Evolutionary conservation across 257 asterid genomes (phyloP).

Genomic region (Scutellaria galericulata): DNA sequence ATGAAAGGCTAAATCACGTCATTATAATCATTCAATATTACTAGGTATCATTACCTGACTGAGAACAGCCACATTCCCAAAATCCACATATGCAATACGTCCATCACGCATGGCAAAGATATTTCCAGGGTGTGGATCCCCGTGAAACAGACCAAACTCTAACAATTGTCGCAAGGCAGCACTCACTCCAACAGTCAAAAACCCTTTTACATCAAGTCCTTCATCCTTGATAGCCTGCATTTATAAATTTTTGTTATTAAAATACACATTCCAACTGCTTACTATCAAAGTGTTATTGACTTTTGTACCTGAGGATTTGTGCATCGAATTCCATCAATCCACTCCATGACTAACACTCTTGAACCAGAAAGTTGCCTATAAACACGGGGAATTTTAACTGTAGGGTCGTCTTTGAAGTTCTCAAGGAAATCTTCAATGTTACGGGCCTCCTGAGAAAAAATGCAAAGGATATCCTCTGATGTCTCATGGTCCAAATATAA

Average conservation of each 20-base stretch:
- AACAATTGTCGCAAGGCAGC: conserved; percentile 96
- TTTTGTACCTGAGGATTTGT: conserved; percentile 88
- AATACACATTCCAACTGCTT: conserved; percentile 27
- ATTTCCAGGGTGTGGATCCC: conserved; percentile 99
- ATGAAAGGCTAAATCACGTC: not conserved
- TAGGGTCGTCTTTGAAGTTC: conserved; percentile 91
- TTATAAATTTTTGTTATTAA: conserved; percentile 36
- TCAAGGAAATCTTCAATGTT: conserved; percentile 96
- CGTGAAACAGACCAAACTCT: conserved; percentile 97
- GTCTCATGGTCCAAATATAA: conserved; percentile 10
- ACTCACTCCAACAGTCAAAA: conserved; percentile 96
- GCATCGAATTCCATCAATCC: conserved; percentile 99
- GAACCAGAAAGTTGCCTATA: conserved; percentile 87
- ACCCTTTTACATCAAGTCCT: conserved; percentile 84
- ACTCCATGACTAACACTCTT: conserved; percentile 97
- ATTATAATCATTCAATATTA: conserved; percentile 13
- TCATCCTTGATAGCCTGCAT: conserved; percentile 86
- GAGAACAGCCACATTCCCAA: conserved; percentile 98
- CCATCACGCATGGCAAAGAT: conserved; percentile 99
- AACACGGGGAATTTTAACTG: conserved; percentile 94
- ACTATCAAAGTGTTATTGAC: conserved; percentile 20
- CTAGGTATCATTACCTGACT: conserved; percentile 72
- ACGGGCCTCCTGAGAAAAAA: conserved; percentile 80
- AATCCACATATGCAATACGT: conserved; percentile 97
- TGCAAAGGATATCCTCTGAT: conserved; percentile 18